Base-by-base conservation (phyloP, 169 alveolate genomes). In the Plasmodium cynomolgi region DNA sequence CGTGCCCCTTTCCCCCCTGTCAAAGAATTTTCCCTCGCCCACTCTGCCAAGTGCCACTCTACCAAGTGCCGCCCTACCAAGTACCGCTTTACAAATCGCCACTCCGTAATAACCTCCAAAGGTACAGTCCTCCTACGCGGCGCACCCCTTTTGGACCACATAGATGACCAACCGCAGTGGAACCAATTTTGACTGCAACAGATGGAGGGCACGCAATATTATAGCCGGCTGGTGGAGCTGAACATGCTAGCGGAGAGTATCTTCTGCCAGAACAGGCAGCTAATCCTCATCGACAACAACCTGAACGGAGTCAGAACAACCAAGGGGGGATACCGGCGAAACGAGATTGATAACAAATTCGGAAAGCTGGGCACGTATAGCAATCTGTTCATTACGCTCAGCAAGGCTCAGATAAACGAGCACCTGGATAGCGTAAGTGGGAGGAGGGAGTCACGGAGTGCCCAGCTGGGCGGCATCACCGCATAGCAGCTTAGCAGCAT, bases 181-280 rank as follows among this genome's bases (percentile, higher is more conserved):
- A 17, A 3, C 29, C 26, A 56, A 56, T n/a, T 72, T 23, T 72
- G 11, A 3, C 33, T 4, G 29, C 3, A 26, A 33, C 20, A 34
- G 15, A 88, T 88, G 94, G 94, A 88, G 73, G 72, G 81, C 75
- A 50, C 90, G 26, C 84, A 88, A 68, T 88, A 88, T 81, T 88
- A 88, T 50, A 88, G 72, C 72, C 62, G 94, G 33, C 72, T 88
- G 37, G 83, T 88, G 15, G 91, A 88, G 37, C 47, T 88, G 72
- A 88, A 88, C 81, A 58, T 68, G 29, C 58, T 88, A 34, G 94
- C 94, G 1, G 94, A 88, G 77, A 20, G 50, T 23, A 80, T 88
- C 50, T 88, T 88, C 81, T 88, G 94, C 56, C 83, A 88, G 44
- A 88, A 88, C 39, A 37, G 83, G 50, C 33, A 88, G 72, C 50